Evolutionary conservation across 1,284 basidiomycete genomes (phyloP).

Genomic region (Fomitiporia mediterranea): DNA sequence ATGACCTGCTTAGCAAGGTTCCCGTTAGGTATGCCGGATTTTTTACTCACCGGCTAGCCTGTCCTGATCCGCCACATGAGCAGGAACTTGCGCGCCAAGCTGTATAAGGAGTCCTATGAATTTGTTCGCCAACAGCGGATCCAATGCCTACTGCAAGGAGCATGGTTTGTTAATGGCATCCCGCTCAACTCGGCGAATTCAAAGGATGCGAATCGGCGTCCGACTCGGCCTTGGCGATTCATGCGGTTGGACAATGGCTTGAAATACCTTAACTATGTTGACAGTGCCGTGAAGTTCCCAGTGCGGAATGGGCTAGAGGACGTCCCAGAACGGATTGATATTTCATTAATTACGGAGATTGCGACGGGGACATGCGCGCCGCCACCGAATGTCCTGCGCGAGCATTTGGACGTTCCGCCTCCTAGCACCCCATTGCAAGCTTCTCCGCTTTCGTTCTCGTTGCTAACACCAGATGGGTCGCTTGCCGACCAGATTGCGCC

Average conservation of each 20-base stretch:
- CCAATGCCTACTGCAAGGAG: slow-evolving; percentile 83
- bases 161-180: slow-evolving; percentile 83
- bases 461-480: slow-evolving; percentile 70
- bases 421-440: slow-evolving; percentile 47
- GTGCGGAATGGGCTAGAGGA: slow-evolving; percentile 82
- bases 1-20: slow-evolving; percentile 81
- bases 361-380: slow-evolving; percentile 72
- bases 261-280: slow-evolving; percentile 80
- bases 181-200: slow-evolving; percentile 43
- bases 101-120: slow-evolving; percentile 90
- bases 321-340: slow-evolving; percentile 80
- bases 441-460: slow-evolving; percentile 77
- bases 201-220: slow-evolving; percentile 49
- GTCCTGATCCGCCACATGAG: slow-evolving; percentile 4
- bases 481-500: slow-evolving; percentile 85
- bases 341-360: slow-evolving; percentile 74
- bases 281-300: slow-evolving; percentile 70
- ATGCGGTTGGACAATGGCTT: slow-evolving; percentile 72
- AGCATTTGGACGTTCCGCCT: slow-evolving; percentile 46
- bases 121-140: slow-evolving; percentile 90
- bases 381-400: slow-evolving; percentile 57
- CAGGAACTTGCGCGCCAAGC: slow-evolving; percentile 80
- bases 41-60: slow-evolving; percentile 4
- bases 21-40: slow-evolving; percentile 65
- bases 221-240: slow-evolving; percentile 69